Conservation (phyloP, 2,329 filamentous ascomycete species). For the Paecilomyces sp. region DNA sequence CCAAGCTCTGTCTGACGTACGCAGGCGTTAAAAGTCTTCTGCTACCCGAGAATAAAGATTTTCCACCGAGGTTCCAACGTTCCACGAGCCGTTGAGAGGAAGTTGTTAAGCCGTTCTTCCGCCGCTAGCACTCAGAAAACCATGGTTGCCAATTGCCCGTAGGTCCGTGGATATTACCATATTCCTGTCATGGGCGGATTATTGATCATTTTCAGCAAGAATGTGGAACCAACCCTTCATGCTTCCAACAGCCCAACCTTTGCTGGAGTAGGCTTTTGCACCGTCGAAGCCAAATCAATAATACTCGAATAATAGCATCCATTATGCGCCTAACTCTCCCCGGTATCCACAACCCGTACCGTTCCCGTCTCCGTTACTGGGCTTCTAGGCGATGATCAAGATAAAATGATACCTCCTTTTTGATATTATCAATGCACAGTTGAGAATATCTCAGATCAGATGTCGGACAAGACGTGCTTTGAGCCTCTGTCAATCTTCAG, state of each 20-base stretch:
- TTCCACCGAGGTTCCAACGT: background rate
- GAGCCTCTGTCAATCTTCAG: background rate
- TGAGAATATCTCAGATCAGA: background rate
- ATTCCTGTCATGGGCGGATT: background rate
- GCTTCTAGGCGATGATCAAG: background rate
- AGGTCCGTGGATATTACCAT: background rate
- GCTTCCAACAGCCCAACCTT: background rate
- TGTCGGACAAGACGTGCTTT: no score
- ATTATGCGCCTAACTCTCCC: background rate
- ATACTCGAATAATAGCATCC: no score
- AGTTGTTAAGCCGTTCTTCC: background rate
- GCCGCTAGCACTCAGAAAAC: background rate
- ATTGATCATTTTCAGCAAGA: background rate
- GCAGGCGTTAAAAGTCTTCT: no score
- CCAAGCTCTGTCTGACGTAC: background rate
- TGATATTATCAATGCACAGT: background rate
- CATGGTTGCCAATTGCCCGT: background rate
- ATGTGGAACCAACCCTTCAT: background rate
- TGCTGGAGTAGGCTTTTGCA: background rate
- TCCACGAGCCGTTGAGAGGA: background rate
- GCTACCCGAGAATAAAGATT: background rate
- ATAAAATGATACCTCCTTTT: background rate
- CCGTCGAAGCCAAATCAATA: background rate
- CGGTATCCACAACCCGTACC: background rate
- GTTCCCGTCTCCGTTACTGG: background rate